phyloP scores from a whole-genome alignment of 2,329 filamentous ascomycete species.

The Bertia moriformis region DNA sequence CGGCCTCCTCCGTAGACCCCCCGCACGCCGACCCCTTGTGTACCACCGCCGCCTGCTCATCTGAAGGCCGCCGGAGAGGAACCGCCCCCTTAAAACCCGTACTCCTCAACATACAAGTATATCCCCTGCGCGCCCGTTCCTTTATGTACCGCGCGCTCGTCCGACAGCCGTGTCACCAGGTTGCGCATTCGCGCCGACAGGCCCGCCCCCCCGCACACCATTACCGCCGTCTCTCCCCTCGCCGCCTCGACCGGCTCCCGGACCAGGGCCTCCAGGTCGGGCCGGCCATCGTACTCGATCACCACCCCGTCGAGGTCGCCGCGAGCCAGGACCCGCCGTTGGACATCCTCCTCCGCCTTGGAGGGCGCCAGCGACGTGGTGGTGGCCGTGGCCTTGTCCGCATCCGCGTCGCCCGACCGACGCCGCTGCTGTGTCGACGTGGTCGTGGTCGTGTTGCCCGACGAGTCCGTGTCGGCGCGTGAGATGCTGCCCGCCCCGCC shows the following conservation, averaged over 20 bases:
- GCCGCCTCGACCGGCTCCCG: slow-evolving; percentile 37
- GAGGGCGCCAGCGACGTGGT: too few relatives aligned
- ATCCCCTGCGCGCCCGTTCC: slow-evolving; percentile 50
- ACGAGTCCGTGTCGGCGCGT: slow-evolving; percentile 5
- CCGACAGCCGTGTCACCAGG: slow-evolving; percentile 36
- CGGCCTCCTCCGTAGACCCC: too few relatives aligned
- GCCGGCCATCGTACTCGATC: too few relatives aligned
- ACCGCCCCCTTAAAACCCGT: slow-evolving; percentile 26
- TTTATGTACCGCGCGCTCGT: slow-evolving; percentile 49
- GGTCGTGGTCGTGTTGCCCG: slow-evolving; percentile 8
- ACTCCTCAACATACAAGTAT: slow-evolving; percentile 44
- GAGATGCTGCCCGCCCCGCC: slow-evolving; percentile 7
- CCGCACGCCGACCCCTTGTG: too few relatives aligned
- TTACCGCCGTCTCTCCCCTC: slow-evolving; percentile 44
- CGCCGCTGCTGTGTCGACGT: slow-evolving; percentile 5
- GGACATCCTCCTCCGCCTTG: too few relatives aligned
- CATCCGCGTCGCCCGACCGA: background rate
- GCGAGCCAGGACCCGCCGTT: too few relatives aligned
- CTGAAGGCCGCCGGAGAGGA: too few relatives aligned
- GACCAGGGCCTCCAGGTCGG: slow-evolving; percentile 35
- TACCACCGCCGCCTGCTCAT: too few relatives aligned
- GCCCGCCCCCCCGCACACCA: slow-evolving; percentile 42
- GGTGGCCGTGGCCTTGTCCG: too few relatives aligned
- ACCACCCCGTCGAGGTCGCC: too few relatives aligned
- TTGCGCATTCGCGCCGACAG: slow-evolving; percentile 38